Conservation (phyloP, 805 yeast genomes). For the Ogataea methylovora region DNA sequence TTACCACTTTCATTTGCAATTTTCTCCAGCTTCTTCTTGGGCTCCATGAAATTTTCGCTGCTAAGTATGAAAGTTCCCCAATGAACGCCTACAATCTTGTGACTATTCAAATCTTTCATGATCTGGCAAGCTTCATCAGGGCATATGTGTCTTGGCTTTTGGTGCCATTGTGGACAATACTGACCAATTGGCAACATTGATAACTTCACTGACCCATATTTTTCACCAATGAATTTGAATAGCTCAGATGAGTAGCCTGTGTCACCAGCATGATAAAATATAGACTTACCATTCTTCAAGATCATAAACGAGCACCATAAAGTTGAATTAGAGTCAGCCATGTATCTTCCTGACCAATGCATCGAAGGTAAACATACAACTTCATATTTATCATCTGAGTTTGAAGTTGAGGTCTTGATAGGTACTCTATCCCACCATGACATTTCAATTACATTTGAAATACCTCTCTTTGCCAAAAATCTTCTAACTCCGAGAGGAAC, state of each 20-base stretch:
- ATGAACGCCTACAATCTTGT: constrained; percentile 77
- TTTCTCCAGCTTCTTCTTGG: constrained; percentile 50
- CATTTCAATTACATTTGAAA: constrained; percentile 62
- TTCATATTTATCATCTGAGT: constrained; percentile 39
- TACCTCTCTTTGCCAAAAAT: constrained; percentile 51
- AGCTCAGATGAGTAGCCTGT: constrained; percentile 81
- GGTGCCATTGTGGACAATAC: constrained; percentile 93
- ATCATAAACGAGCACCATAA: constrained; percentile 87
- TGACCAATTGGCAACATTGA: constrained; percentile 92
- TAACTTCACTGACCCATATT: constrained; percentile 55
- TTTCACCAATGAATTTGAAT: constrained; percentile 56
- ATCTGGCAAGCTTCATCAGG: constrained; percentile 73
- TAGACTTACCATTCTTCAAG: constrained; percentile 56
- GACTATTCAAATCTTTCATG: constrained; percentile 52
- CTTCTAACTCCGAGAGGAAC: constrained; percentile 76
- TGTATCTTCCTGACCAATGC: constrained; percentile 92
- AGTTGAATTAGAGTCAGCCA: constrained; percentile 73
- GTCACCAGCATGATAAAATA: constrained; percentile 90
- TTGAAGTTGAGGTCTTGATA: constrained; percentile 14
- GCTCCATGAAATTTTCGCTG: constrained; percentile 83
- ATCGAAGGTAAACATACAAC: constrained; percentile 87
- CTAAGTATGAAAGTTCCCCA: constrained; percentile 95
- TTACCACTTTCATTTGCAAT: constrained; percentile 36
- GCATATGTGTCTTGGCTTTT: constrained; percentile 77
- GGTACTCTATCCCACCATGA: constrained; percentile 85